Evolutionary conservation across 2,329 filamentous ascomycete species (phyloP), one percentile per base, ranked within the genome.

Genomic region (Ceratocystis cubensis): DNA sequence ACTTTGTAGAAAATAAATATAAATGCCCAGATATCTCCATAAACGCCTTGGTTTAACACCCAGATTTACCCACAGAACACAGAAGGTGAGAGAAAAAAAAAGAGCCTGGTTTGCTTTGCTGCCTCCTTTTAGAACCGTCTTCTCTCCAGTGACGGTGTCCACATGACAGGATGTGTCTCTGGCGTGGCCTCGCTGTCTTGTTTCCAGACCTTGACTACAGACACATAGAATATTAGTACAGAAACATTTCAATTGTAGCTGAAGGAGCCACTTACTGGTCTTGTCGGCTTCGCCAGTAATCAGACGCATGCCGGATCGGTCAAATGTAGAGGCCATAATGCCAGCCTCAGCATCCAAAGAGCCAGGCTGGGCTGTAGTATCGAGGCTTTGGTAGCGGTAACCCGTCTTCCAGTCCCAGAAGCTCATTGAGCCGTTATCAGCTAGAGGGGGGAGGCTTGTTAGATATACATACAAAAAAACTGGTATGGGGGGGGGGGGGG

Each of bases 321-420:
- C 94, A 73, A 96, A 99, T 0, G 88, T 96, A 15, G 89, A 91
- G 73, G 88, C 90, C 88, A 99, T 96, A 71, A 99, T 85, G 65
- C 95, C 95, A 5, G 91, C 87, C 77, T 99, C 94, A 5, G 94
- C 94, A 72, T 97, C 92, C 28, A 99, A 79, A 20, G 89, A 95
- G 63, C 94, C 94, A 0, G 94, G 94, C 75, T 99, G 94, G 0
- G 94, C 94, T 6, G 90, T 90, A 2, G 90, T 96, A 71, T 99
- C 92, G 13, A 93, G 82, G 7, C 85, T 84, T 76, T 99, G 94
- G 78, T 94, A 99, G 61, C 88, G 83, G 74, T 99, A 85, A 0
- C 95, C 94, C 0, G 91, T 89, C 78, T 97, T 97, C 94, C 94
- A 99, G 75, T 99, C 95, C 89, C 92, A 99, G 80, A 99, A 99